Base-by-base conservation (phyloP, 495 filamentous ascomycete species). In the Penicillium canariense region DNA sequence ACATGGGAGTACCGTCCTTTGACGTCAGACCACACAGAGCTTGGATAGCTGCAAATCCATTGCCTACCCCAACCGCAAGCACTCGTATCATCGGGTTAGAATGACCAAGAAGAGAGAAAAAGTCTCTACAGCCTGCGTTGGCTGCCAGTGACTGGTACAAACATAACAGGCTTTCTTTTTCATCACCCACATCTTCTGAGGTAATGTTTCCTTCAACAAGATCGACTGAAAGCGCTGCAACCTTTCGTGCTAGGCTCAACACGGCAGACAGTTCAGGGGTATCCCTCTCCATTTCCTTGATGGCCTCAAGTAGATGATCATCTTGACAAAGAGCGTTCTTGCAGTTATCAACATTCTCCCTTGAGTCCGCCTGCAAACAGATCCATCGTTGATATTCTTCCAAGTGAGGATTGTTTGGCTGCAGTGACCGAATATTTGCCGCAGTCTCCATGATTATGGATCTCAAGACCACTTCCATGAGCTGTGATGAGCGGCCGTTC, bases 31-130 rank as follows among this genome's bases (percentile, higher is more conserved):
- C 39, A 10, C 39, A 26, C 12, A 43, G 14, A n/a, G 39, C 22
- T 43, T 43, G 39, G n/a, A 20, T 26, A 5, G 23, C 39, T 14
- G 39, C 39, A 10, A 43, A 43, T n/a, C 39, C 39, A 26, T 43
- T 43, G 8, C 39, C 39, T 10, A 25, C 17, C 7, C 39, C 39
- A 43, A 43, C 23, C 3, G 22, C 23, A 17, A 43, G 6, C 5
- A 43, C 39, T 26, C 39, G 39, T 9, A 43, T 25, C 39, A 43
- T n/a, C 39, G 39, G 39, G 20, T 43, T 43, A 3, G 39, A 43
- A 43, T 43, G 39, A 20, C 39, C 23, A 25, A 43, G 39, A 17
- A 43, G 39, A 25, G 39, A 43, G 39, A 43, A 43, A 20, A 43
- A 26, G 8, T 14, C 39, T 5, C 17, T 2, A 3, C 23, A 43